Percentiles rank a stretch among this genome's conserved stretches.
Evolutionary conservation across 1,284 basidiomycete species (phyloP).

Genomic region (Stygiomarasmius scandens): DNA sequence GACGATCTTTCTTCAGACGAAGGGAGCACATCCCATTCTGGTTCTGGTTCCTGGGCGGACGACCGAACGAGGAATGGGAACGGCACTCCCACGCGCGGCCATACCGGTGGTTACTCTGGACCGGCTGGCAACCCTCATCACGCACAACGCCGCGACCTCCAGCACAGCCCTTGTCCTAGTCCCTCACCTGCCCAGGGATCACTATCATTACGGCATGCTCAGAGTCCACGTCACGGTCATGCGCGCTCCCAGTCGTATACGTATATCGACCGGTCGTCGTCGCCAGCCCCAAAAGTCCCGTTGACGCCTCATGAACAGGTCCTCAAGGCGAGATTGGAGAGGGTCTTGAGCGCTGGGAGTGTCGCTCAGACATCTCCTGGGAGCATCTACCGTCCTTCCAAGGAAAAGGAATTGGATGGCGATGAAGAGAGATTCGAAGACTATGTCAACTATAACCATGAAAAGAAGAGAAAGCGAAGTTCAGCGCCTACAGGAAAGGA

Average conservation of each 20-base stretch:
- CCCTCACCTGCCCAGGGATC: neutral
- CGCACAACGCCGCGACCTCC: too few species aligned
- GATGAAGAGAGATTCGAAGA: neutral
- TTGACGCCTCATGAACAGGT: constrained; percentile 10
- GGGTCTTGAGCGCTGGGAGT: constrained; percentile 4
- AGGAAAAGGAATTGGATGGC: neutral
- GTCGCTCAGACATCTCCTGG: neutral
- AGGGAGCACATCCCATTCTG: too few species aligned
- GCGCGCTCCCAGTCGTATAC: constrained; percentile 4
- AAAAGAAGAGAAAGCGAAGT: neutral
- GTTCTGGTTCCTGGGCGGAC: too few species aligned
- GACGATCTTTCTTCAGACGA: too few species aligned
- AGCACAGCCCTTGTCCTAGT: neutral
- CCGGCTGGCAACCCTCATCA: too few species aligned
- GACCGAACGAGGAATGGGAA: too few species aligned
- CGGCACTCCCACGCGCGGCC: too few species aligned
- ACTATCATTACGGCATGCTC: neutral
- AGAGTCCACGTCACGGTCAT: neutral
- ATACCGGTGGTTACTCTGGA: too few species aligned
- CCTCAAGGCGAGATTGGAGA: constrained; percentile 11
- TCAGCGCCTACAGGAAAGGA: neutral
- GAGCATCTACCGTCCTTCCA: too few species aligned
- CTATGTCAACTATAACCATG: neutral
- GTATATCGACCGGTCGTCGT: neutral
- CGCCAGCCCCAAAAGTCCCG: too few species aligned